Evolutionary conservation across 2,329 filamentous ascomycete genomes (phyloP).

Genomic region (Pseudogymnoascus sp.): DNA sequence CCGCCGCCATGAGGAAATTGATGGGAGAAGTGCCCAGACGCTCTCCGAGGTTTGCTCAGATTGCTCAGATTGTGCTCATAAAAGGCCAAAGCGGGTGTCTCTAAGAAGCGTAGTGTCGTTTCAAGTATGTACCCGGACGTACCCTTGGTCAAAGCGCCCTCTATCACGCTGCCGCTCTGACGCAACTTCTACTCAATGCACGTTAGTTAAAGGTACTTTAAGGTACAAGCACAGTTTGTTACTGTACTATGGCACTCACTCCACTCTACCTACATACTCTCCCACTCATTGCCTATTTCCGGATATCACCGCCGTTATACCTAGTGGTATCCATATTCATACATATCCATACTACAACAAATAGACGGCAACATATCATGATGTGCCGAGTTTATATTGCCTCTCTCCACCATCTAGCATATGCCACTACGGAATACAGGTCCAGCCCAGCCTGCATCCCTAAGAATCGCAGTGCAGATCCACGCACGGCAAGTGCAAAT

Average conservation of each 20-base stretch:
- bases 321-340: too few relatives aligned
- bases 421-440: background rate
- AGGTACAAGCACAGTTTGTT: background rate
- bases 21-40: background rate
- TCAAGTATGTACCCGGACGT: background rate
- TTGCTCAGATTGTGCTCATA: background rate
- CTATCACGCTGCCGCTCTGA: background rate
- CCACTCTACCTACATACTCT: background rate
- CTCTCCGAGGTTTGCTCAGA: background rate
- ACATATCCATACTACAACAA: background rate
- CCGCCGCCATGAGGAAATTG: background rate
- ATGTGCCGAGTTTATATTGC: background rate
- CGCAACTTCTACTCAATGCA: background rate
- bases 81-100: background rate
- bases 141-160: background rate
- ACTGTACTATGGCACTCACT: too few relatives aligned
- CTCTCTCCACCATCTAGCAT: background rate
- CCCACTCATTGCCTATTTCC: background rate
- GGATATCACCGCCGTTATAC: background rate
- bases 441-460: background rate
- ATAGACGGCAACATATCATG: background rate
- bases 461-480: background rate
- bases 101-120: background rate
- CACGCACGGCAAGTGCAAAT: background rate
- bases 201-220: background rate